Evolutionary conservation across 495 filamentous ascomycete species (phyloP), one percentile per base, ranked within the genome.

Genomic region (Trichoderma reesei): DNA sequence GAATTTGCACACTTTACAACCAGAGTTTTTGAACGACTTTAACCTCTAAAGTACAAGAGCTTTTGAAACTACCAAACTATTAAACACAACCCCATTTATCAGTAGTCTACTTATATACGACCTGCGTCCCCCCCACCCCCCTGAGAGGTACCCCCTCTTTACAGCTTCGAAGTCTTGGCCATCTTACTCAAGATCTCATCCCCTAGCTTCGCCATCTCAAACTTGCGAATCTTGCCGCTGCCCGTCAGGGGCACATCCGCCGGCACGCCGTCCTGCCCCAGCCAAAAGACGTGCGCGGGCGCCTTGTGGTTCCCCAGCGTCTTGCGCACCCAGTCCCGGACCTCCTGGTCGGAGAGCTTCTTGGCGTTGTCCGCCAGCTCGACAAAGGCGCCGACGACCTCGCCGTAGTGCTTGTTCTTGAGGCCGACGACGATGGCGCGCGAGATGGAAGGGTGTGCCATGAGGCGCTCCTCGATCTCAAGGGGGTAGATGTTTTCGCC

Each of bases 161-260:
- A 66, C 31, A 69, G 61, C 36, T 70, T 67, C 10, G 48, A 44
- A n/a, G 51, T 65, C 68, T 71, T 59, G 2, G 34, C 65, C 71
- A 61, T 74, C 68, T 56, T 56, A 14, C 74, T 73, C 68, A 86
- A 61, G 20, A 85, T 69, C 65, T 72, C 70, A 63, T 80, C 81
- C 7, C 83, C 85, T 65, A 82, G 71, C 68, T 83, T 74, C 31
- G 83, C 81, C 75, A 89, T 76, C 71, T 86, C 83, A 72, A 83
- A 83, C 74, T 90, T 89, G 67, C 85, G 79, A 26, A 90, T 82
- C 75, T 90, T 90, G 8, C 87, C 87, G 71, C 86, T 90, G 1
- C 86, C 86, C 39, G 87, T 90, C 63, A 88, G 73, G 4, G 86
- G 87, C 4, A 87, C 75, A 9, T 78, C 74, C 3, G 66, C 71